Base-by-base conservation (phyloP, 441 rosid species). In the Syzygium syzygioides region DNA sequence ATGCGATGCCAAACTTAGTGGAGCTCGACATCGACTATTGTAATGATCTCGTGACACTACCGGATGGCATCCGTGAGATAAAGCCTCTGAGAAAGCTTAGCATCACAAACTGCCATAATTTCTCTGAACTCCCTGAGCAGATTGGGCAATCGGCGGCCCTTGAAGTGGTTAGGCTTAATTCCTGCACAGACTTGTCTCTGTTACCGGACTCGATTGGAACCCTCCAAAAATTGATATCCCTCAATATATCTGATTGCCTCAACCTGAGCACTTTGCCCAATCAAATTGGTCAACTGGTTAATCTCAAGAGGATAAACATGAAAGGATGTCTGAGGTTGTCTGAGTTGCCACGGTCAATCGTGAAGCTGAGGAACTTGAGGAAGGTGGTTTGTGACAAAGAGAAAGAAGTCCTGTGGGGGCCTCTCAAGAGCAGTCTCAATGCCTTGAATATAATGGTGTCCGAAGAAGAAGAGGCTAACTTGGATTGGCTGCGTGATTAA, bases 11-110 rank as follows among this genome's bases (percentile, higher is more conserved):
- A 57, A 93, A 92, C 85, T 88, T 97, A 53, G 86, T 87, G 32
- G 99, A 94, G 91, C 90, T 97, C 56, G 90, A 92, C 85, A 93
- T 96, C 6, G 96, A 95, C 89, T 95, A 91, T 85, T 95, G 98
- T 91, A 92, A 92, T 54, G 97, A 95, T 91, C 91, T 97, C 32
- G 87, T 52, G 34, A 92, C 91, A 88, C 87, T 96, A 28, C 96
- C 95, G 0, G 87, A 76, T 41, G 93, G 93, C 62, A 30, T 96
- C 12, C 94, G 92, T 55, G 89, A 93, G 18, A 88, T 92, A 41
- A 55, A 87, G 88, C 86, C 45, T 28, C 88, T 97, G 83, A 90
- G 89, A 90, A 93, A 83, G 79, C 94, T 97, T 50, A 93, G 92
- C 83, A 91, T 97, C 92, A 94, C 96, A 88, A 95, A 95, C 32